Base-by-base conservation (phyloP, 2,329 filamentous ascomycete species). In the Trichoderma sp. region DNA sequence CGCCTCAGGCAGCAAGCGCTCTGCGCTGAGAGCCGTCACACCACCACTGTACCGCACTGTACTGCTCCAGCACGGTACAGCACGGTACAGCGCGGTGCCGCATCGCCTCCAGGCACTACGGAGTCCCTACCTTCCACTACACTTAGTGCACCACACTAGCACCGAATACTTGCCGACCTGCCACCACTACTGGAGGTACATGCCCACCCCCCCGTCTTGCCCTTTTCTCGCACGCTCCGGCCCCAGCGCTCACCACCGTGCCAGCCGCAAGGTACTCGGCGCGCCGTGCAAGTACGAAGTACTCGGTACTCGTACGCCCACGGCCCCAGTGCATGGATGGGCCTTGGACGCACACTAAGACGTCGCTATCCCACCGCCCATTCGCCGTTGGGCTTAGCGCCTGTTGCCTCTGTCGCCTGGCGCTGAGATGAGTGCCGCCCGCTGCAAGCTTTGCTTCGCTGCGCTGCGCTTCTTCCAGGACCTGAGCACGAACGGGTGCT, bases 351-450 rank as follows among this genome's bases (percentile, higher is more conserved):
- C 72, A 70, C 75, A 73, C 76, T 78, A 78, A 76, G 74, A 76
- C 72, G 73, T 74, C 70, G 70, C 71, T 73, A 74, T 75, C 75
- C 75, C 76, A 76, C 77, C 76, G 73, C 76, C 68, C 73, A 77
- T 74, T 73, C 77, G 73, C 72, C 56, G 69, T 77, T 77, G 73
- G 77, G 77, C 70, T 72, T 78, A 78, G 76, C 76, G 76, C 72
- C 72, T 72, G 65, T 74, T 54, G 32, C 59, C 65, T 60, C 59
- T 64, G 32, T 45, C 48, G 50, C 65, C 63, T 50, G 67, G 61
- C 37, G 65, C 58, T 68, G 65, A 53, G 39, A 64, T 69, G 63
- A 39, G 50, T 52, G 50, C 50, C 48, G 58, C 60, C 50, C 60
- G 54, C 25, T 54, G 52, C 52, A 54, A 32, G 29, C 17, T 54